Conservation (phyloP, 2,329 filamentous ascomycete genomes). For the Fusarium chaquense region DNA sequence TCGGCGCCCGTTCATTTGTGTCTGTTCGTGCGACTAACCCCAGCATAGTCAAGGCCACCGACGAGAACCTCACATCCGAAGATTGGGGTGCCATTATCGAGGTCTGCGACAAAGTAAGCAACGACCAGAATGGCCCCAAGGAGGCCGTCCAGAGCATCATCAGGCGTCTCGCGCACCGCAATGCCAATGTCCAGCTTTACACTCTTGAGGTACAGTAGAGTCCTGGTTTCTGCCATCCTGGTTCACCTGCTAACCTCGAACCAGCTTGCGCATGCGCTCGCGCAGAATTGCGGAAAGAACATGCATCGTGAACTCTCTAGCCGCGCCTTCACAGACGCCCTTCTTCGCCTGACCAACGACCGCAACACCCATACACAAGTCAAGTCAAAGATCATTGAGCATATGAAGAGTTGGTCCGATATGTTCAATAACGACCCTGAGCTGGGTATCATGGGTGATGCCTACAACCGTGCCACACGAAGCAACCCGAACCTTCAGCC, state of each 20-base stretch:
- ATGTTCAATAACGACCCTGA: constrained; percentile 93
- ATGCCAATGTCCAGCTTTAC: constrained; percentile 96
- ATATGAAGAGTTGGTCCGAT: constrained; percentile 95
- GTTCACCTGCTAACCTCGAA: constrained; percentile 16
- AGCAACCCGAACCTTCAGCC: constrained; percentile 89
- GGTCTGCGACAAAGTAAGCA: constrained; percentile 70
- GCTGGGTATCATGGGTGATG: constrained; percentile 96
- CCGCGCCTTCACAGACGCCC: constrained; percentile 92
- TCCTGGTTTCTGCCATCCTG: background rate
- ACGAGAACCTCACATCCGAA: constrained; percentile 94
- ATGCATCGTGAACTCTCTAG: constrained; percentile 93
- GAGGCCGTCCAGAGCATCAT: constrained; percentile 91
- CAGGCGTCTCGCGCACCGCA: constrained; percentile 90
- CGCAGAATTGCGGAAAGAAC: constrained; percentile 87
- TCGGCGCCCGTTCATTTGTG: background rate
- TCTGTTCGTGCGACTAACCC: constrained; percentile 31
- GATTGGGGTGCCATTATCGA: constrained; percentile 75
- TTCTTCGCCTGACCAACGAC: constrained; percentile 91
- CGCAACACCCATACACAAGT: constrained; percentile 96
- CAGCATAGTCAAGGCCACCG: constrained; percentile 78
- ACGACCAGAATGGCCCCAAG: constrained; percentile 73
- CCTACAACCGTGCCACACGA: constrained; percentile 86
- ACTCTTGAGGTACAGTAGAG: constrained; percentile 78
- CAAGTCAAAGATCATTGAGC: constrained; percentile 95
- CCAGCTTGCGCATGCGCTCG: constrained; percentile 88